Conservation (phyloP, 129 eudicot species). For the Ambrosia artemisiifolia region DNA sequence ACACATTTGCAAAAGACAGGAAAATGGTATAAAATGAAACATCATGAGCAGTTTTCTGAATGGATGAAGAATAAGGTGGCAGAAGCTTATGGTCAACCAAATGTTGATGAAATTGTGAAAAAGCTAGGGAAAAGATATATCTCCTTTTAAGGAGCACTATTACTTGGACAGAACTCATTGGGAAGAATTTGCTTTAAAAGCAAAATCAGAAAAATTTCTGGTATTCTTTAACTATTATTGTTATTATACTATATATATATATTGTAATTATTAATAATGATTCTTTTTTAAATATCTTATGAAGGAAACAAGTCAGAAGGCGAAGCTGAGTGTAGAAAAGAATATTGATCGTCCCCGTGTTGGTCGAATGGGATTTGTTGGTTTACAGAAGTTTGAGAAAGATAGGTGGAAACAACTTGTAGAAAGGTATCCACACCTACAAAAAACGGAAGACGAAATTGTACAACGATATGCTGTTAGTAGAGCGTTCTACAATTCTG, state of each 20-base stretch:
- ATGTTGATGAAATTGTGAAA: background rate
- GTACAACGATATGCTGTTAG: background rate
- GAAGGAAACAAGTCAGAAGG: background rate
- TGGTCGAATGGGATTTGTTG: background rate
- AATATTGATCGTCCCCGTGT: background rate
- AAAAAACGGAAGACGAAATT: background rate
- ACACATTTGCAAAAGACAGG: background rate
- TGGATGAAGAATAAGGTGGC: background rate
- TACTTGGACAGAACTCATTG: background rate
- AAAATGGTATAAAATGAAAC: background rate
- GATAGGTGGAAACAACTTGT: background rate
- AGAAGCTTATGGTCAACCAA: background rate
- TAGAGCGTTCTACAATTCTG: background rate
- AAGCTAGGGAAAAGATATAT: background rate
- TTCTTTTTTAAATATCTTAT: background rate
- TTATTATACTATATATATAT: background rate
- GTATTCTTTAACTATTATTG: background rate
- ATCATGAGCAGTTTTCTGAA: background rate
- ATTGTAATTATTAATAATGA: background rate
- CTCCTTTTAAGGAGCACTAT: background rate
- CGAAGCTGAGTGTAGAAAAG: background rate
- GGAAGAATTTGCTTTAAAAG: background rate
- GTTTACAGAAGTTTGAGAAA: background rate
- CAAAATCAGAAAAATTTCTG: background rate
- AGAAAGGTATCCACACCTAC: background rate